Conservation (phyloP, 345 rosid species). For the Carallia brachiata region DNA sequence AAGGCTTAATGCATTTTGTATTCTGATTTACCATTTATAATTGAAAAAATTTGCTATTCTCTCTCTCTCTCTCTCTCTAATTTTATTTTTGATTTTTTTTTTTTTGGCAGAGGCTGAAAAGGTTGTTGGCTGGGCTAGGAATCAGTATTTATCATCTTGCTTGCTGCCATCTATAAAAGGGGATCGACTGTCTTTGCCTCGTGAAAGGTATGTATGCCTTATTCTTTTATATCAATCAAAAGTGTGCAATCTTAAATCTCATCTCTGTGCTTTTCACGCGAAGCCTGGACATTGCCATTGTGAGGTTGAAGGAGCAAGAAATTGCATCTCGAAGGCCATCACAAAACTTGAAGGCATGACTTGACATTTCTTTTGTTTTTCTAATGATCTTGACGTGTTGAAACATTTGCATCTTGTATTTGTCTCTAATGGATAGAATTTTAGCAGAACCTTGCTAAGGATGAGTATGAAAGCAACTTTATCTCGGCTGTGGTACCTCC, state of each 20-base stretch:
- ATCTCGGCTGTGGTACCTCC: constrained; percentile 92
- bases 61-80: too few species aligned
- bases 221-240: background rate
- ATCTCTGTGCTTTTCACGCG: constrained; percentile 33
- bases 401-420: constrained; percentile 11
- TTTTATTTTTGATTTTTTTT: background rate
- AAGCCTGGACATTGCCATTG: constrained; percentile 84
- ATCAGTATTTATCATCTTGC: constrained; percentile 77
- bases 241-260: constrained; percentile 13
- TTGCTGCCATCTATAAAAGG: constrained; percentile 61
- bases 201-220: constrained; percentile 58
- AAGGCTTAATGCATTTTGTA: constrained; percentile 1
- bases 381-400: constrained; percentile 10
- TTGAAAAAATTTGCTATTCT: background rate
- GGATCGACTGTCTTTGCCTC: constrained; percentile 66
- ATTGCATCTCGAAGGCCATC: constrained; percentile 57
- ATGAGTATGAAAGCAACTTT: constrained; percentile 84
- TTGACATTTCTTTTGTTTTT: constrained; percentile 8
- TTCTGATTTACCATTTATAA: background rate
- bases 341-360: constrained; percentile 71
- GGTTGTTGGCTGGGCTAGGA: constrained; percentile 95
- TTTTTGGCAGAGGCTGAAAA: constrained; percentile 78
- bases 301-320: constrained; percentile 84
- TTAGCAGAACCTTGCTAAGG: constrained; percentile 79
- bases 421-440: constrained; percentile 22